Base-by-base conservation (phyloP, 257 asterid species). In the Solanum virginianum region DNA sequence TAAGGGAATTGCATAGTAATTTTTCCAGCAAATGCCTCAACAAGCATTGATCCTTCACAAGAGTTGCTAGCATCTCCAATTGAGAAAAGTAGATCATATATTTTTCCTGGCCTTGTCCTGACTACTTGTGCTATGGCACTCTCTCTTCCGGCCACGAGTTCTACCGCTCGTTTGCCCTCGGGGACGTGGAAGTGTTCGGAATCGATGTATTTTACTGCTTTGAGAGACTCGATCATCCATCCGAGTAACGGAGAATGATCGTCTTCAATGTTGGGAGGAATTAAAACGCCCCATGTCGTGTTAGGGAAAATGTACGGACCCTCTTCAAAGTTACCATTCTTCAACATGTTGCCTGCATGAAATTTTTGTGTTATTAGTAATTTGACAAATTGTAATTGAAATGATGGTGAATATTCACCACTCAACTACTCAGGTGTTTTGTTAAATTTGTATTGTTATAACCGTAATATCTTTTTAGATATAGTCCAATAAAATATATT, bases 221-320 rank as follows among this genome's bases (percentile, higher is more conserved):
- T 86, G 68, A 86, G 88, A 22, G 88, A 86, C 32, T 86, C 88
- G 29, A 86, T 71, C 29, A 86, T 69, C 88, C 88, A 86, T 41
- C 88, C 88, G 0, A 84, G 88, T 20, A 86, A 80, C 2, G 86
- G 88, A 22, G 86, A 86, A 41, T 77, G 62, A 20, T n/a, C 17
- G 0, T 86, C 88, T 57, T 86, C 85, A 29, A 81, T 84, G 14
- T 71, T 86, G 10, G 86, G 88, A 7, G 88, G 85, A 26, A 86
- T 54, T 56, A 86, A 80, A 29, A 86, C 88, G 3, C 88, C 88
- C 54, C 84, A 77, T 22, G 85, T 32, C 10, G 88, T 74, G 79
- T 86, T 86, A 10, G 59, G 80, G 10, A 86, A 74, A 11, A 84
- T 32, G 54, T 57, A 84, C 39, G 88, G 88, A 20, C 88, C 88